These are phyloP conservation scores for Diutina ranongensis DNA, from an alignment of 1,139 yeast species.

Conservation along the genomic window DNA sequence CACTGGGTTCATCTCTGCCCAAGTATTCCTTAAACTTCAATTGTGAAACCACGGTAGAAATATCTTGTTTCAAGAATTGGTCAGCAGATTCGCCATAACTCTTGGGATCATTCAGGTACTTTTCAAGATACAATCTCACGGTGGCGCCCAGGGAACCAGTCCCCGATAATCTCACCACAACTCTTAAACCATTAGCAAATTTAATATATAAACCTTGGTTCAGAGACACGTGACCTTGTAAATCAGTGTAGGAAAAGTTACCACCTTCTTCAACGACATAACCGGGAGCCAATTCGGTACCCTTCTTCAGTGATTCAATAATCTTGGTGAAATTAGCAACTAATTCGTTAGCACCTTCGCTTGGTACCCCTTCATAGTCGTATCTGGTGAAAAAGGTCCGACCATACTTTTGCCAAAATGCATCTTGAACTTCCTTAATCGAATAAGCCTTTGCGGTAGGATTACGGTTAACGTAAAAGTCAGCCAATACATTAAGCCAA, in stretches of 20 bases:
- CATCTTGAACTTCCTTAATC: slow-evolving; percentile 67
- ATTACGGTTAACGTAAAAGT: slow-evolving; percentile 46
- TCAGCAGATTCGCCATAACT: slow-evolving; percentile 49
- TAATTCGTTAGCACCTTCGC: slow-evolving; percentile 65
- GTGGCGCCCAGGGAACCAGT: slow-evolving; percentile 99
- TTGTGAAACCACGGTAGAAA: slow-evolving; percentile 51
- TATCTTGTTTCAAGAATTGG: slow-evolving; percentile 53
- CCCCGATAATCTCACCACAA: slow-evolving; percentile 88
- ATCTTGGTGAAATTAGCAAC: slow-evolving; percentile 41
- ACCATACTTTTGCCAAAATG: slow-evolving; percentile 89
- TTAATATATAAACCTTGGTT: slow-evolving; percentile 89
- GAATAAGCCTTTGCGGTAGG: slow-evolving; percentile 41
- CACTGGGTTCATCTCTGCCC: slow-evolving; percentile 84
- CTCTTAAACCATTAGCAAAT: slow-evolving; percentile 71
- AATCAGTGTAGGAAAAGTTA: slow-evolving; percentile 85
- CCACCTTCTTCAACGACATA: slow-evolving; percentile 62
- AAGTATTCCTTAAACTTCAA: slow-evolving; percentile 63
- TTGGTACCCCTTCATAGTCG: slow-evolving; percentile 77
- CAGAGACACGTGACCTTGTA: slow-evolving; percentile 85
- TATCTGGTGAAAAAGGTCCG: slow-evolving; percentile 96
- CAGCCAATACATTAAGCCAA: slow-evolving; percentile 92
- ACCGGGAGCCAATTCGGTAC: slow-evolving; percentile 31
- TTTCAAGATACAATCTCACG: slow-evolving; percentile 83
- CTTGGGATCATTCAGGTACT: slow-evolving; percentile 53
- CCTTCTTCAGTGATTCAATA: slow-evolving; percentile 27